Percentiles rank a stretch among this genome's conserved stretches.
These are phyloP conservation scores for Penicillium sp. DNA, from an alignment of 2,329 filamentous ascomycete genomes.

Conservation along the genomic window DNA sequence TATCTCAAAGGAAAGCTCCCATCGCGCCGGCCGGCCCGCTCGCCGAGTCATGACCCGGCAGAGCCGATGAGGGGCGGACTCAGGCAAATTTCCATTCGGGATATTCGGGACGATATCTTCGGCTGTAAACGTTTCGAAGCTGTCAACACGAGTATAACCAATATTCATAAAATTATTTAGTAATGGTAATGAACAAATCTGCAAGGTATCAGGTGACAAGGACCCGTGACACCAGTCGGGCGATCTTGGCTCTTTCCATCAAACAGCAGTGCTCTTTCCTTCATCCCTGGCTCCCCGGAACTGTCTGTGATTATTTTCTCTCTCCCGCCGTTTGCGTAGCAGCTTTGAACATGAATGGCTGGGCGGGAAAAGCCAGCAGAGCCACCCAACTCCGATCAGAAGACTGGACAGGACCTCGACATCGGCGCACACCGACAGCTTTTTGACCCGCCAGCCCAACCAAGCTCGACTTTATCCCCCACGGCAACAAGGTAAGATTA, in stretches of 20 bases:
- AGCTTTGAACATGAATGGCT: neutral
- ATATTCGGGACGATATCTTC: neutral
- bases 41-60: neutral
- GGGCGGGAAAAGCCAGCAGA: neutral
- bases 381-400: neutral
- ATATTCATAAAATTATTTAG: neutral
- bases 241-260: conserved; percentile 17
- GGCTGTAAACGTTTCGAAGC: neutral
- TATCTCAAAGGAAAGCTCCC: neutral
- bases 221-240: conserved; percentile 17
- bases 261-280: neutral
- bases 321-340: conserved; percentile 5
- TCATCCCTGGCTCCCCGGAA: neutral
- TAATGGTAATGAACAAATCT: neutral
- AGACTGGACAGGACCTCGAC: neutral
- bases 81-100: no score
- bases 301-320: neutral
- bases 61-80: neutral
- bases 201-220: conserved; percentile 21
- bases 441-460: neutral
- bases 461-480: neutral
- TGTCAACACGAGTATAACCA: neutral
- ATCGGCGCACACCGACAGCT: conserved; percentile 5
- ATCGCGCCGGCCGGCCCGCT: no score
- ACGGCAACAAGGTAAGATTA: conserved; percentile 10